Evolutionary conservation across 2,329 filamentous ascomycete species (phyloP).

Genomic region (Diaporthe amygdali): DNA sequence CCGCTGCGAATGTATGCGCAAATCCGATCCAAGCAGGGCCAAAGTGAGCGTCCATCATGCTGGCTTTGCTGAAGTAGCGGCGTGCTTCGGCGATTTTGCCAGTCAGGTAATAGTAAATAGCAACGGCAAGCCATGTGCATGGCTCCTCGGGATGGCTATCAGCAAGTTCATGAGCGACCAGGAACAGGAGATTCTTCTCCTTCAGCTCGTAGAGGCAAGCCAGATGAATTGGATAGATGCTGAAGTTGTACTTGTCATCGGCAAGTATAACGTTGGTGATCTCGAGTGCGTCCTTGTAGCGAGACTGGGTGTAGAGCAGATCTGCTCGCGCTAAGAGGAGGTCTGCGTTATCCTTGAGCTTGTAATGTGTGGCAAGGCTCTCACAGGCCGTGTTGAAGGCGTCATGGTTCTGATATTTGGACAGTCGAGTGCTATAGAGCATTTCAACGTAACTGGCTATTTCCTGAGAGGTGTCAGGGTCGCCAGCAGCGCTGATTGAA

Average conservation of each 20-base stretch:
- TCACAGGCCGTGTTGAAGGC: constrained; percentile 87
- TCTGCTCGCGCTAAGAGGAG: constrained; percentile 90
- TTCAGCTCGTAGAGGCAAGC: constrained; percentile 88
- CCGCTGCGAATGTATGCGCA: constrained; percentile 95
- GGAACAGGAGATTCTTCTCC: constrained; percentile 86
- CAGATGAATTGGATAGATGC: constrained; percentile 87
- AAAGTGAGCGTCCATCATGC: constrained; percentile 96
- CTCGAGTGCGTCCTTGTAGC: constrained; percentile 81
- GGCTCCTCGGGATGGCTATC: constrained; percentile 91
- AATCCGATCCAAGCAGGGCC: constrained; percentile 99
- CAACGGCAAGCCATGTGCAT: constrained; percentile 92
- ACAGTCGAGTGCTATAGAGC: constrained; percentile 93
- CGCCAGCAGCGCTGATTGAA: constrained; percentile 70
- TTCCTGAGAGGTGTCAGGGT: constrained; percentile 72
- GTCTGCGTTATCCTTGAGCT: constrained; percentile 83
- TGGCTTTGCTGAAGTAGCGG: constrained; percentile 95
- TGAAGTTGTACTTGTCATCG: constrained; percentile 87
- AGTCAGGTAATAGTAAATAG: constrained; percentile 91
- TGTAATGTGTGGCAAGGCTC: constrained; percentile 92
- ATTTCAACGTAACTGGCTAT: constrained; percentile 93
- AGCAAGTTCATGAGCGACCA: constrained; percentile 90
- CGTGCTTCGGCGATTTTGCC: constrained; percentile 90
- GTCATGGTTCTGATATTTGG: constrained; percentile 89
- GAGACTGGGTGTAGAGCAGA: constrained; percentile 91
- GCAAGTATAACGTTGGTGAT: constrained; percentile 85